Evolutionary conservation across 2,329 filamentous ascomycete genomes (phyloP).

Genomic region (Colletotrichum spinosum): DNA sequence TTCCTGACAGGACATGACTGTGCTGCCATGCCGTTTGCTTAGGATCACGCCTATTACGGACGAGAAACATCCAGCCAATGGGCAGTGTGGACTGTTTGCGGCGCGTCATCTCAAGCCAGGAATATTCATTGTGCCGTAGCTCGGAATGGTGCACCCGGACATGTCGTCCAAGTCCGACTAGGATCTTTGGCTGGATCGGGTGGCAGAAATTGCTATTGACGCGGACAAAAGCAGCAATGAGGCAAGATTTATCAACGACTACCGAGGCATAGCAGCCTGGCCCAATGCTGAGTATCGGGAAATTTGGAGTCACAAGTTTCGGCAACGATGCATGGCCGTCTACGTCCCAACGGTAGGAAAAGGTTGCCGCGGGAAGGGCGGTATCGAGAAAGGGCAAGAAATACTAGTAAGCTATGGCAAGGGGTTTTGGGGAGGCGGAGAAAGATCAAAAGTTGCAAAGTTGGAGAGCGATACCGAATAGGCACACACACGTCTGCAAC

Average conservation of each 20-base stretch:
- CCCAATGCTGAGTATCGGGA: conserved; percentile 71
- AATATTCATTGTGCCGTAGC: conserved; percentile 70
- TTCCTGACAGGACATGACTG: conserved; percentile 49
- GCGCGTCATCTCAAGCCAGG: conserved; percentile 64
- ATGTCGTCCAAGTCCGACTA: conserved; percentile 63
- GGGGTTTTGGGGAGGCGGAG: conserved; percentile 61
- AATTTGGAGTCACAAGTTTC: conserved; percentile 64
- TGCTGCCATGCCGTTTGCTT: conserved; percentile 60
- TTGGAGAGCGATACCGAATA: background rate
- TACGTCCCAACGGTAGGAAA: conserved; percentile 64
- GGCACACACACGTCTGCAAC: background rate
- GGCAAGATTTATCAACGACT: conserved; percentile 76
- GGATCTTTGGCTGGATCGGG: conserved; percentile 72
- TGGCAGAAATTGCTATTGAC: conserved; percentile 69
- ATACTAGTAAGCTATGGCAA: conserved; percentile 76
- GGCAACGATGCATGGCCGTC: conserved; percentile 67
- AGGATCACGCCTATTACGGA: conserved; percentile 65
- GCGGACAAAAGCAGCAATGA: conserved; percentile 70
- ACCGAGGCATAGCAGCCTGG: conserved; percentile 65
- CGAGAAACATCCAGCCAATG: conserved; percentile 65
- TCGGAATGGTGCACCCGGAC: conserved; percentile 67
- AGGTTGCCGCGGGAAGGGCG: conserved; percentile 46
- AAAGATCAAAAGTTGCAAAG: background rate
- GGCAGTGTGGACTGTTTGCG: conserved; percentile 72
- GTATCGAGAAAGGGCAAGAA: conserved; percentile 70